These are phyloP conservation scores for Hericium alpestre DNA, from an alignment of 768 basidiomycete species.

Conservation along the genomic window DNA sequence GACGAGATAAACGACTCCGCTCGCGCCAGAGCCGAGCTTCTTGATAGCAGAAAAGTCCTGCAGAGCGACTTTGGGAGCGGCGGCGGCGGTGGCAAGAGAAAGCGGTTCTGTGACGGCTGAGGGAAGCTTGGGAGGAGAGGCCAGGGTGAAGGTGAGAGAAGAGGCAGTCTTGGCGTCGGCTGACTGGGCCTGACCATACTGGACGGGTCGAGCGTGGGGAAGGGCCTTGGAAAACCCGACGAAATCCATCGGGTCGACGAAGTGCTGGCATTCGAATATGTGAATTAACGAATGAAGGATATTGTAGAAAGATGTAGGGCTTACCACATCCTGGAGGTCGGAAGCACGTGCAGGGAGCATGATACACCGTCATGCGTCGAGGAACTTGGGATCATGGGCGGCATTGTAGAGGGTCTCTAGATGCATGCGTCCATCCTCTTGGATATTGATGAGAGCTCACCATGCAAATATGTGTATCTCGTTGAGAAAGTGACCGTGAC, in stretches of 20 bases:
- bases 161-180: too few relatives aligned
- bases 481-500: too few relatives aligned
- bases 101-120: too few relatives aligned
- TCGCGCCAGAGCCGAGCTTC: constrained; percentile 1
- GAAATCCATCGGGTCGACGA: not conserved
- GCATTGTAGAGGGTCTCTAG: not conserved
- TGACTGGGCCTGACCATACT: not conserved
- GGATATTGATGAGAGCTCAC: not conserved
- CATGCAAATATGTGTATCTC: too few relatives aligned
- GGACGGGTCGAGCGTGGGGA: not conserved
- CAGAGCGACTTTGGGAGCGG: not conserved
- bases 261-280: not conserved
- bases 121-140: too few relatives aligned
- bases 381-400: not conserved
- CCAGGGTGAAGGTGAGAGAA: too few relatives aligned
- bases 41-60: not conserved
- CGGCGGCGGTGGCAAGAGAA: too few relatives aligned
- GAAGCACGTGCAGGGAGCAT: not conserved
- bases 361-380: not conserved
- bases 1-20: not conserved
- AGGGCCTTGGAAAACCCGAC: not conserved
- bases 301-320: not conserved
- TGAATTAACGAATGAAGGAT: not conserved
- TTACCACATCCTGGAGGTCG: not conserved
- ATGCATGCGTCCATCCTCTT: not conserved